These are phyloP conservation scores for Chrysoporthe austroafricana DNA, from an alignment of 2,329 filamentous ascomycete species.

Conservation along the genomic window DNA sequence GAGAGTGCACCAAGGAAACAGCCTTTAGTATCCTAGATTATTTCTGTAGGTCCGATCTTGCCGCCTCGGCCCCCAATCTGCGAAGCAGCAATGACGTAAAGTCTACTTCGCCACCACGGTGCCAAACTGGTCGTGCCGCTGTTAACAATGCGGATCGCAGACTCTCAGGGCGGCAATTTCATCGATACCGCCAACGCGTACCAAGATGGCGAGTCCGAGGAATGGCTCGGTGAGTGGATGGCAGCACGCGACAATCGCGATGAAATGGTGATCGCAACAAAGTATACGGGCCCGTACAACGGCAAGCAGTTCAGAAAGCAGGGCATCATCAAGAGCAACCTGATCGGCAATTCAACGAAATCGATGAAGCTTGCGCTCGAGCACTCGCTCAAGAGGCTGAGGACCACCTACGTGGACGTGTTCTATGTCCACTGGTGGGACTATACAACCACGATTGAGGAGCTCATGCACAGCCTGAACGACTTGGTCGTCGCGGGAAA, in stretches of 20 bases:
- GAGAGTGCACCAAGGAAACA: slow-evolving; percentile 15
- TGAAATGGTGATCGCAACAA: slow-evolving; percentile 58
- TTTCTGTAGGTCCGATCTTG: neutral
- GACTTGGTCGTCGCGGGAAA: slow-evolving; percentile 34
- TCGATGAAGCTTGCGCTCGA: slow-evolving; percentile 44
- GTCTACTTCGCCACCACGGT: neutral
- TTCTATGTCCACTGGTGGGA: slow-evolving; percentile 40
- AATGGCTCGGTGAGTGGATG: slow-evolving; percentile 63
- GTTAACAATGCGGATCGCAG: neutral
- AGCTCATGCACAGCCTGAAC: slow-evolving; percentile 37
- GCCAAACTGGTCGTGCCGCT: neutral
- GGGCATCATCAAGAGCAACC: slow-evolving; percentile 39
- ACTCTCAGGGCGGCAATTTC: slow-evolving; percentile 61
- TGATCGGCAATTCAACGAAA: slow-evolving; percentile 48
- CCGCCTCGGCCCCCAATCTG: no score
- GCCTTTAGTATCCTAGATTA: slow-evolving; percentile 11
- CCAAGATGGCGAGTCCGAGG: slow-evolving; percentile 60
- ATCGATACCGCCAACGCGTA: slow-evolving; percentile 69
- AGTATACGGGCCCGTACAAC: slow-evolving; percentile 51
- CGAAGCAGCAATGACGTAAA: neutral
- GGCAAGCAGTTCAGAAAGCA: slow-evolving; percentile 28
- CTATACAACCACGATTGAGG: slow-evolving; percentile 32
- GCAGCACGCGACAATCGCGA: slow-evolving; percentile 52
- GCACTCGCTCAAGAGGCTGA: slow-evolving; percentile 46
- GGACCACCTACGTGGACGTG: slow-evolving; percentile 41